Base-by-base conservation (phyloP, 345 rosid genomes). In the Geranium rotundifolium region DNA sequence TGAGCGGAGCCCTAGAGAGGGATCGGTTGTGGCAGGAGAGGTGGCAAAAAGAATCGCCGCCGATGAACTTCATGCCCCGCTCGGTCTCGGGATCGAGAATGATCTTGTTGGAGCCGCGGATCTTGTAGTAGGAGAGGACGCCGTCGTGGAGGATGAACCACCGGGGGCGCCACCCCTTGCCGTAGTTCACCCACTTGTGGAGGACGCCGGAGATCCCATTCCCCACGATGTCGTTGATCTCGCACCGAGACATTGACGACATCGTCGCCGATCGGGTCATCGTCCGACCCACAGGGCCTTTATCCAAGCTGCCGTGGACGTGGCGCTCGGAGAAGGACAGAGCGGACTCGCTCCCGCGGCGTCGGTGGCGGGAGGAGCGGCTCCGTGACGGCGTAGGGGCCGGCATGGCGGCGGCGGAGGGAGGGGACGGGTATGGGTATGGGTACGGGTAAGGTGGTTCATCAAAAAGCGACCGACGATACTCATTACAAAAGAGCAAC, bases 91-190 rank as follows among this genome's bases (percentile, higher is more conserved):
- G 77, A 69, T 72, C 77, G 54, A 89, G 81, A 13, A 68, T 69
- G 64, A 89, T 89, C 71, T 76, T 87, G 62, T 87, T 72, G 0
- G 87, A 80, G 14, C 96, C 95, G 49, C 86, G 96, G 57, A 87
- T 80, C 67, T 85, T 89, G 63, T 85, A 89, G 68, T 86, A 89
- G 19, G 95, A 80, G 69, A 89, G 67, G 8, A 89, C 95, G 1
- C 96, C 96, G 63, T 89, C 95, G 7, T 81, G 84, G 52, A 89
- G 75, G 15, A 77, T 85, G 39, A 89, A 85, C 96, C 96, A 89
- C 37, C 96, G 54, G 14, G 82, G 83, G 59, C 85, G 62, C 87
- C 87, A 83, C 1, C 87, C 87, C 65, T 72, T 78, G 16, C 87
- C 87, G 64, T 83, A 83, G 66, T 83, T 83, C 63, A 83, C 87